Percentiles rank a stretch among this genome's conserved stretches.
Conservation (phyloP, 108 stramenopile species). For the Cyclotella baltica region DNA sequence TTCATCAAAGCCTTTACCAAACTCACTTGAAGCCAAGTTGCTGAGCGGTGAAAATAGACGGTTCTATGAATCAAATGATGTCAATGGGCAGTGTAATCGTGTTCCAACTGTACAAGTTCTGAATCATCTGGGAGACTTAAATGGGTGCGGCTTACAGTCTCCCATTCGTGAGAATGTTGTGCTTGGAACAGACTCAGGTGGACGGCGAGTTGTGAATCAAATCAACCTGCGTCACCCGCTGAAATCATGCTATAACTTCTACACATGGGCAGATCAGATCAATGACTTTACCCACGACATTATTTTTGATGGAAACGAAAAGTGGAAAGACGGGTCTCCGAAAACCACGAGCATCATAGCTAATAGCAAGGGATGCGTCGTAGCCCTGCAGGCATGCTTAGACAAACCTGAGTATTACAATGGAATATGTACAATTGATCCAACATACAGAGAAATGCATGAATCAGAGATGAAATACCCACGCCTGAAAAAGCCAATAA, state of each 20-base stretch:
- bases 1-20: constrained; percentile 74
- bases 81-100: not conserved
- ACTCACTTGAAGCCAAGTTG: constrained; percentile 55
- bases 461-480: constrained; percentile 47
- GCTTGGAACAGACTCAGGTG: constrained; percentile 65
- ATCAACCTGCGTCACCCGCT: constrained; percentile 76
- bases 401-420: constrained; percentile 47
- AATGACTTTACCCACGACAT: constrained; percentile 72
- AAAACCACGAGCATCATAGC: constrained; percentile 52
- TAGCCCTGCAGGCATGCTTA: constrained; percentile 59
- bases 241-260: constrained; percentile 84
- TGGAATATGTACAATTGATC: constrained; percentile 33
- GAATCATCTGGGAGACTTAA: not conserved
- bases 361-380: constrained; percentile 63
- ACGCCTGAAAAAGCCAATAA: constrained; percentile 35
- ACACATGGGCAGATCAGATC: constrained; percentile 87
- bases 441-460: constrained; percentile 59
- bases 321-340: constrained; percentile 19
- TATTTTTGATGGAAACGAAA: constrained; percentile 42
- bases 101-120: not conserved
- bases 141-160: constrained; percentile 1
- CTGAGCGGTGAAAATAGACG: constrained; percentile 66
- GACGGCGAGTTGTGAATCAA: constrained; percentile 51
- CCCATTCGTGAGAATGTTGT: constrained; percentile 49
- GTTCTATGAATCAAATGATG: constrained; percentile 27